These are phyloP conservation scores for Pseudocercospora macadamiae DNA, from an alignment of 2,329 filamentous ascomycete genomes.

Conservation along the genomic window DNA sequence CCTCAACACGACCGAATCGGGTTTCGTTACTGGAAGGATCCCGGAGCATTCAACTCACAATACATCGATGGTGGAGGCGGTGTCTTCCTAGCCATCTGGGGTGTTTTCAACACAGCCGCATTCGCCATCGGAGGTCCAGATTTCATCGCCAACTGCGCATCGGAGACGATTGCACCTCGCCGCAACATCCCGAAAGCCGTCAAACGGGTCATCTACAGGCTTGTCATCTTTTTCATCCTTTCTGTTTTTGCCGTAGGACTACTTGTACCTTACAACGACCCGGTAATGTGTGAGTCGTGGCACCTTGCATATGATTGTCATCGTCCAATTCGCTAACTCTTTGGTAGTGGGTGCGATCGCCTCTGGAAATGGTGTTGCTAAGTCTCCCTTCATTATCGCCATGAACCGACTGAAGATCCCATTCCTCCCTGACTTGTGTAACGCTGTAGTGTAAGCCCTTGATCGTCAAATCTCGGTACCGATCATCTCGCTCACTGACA, in stretches of 20 bases:
- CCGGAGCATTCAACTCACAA: conserved; percentile 33
- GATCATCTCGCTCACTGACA: no score
- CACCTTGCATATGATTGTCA: no score
- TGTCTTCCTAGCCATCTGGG: conserved; percentile 46
- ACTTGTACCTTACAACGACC: conserved; percentile 46
- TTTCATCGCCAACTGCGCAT: conserved; percentile 17
- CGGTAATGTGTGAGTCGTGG: no score
- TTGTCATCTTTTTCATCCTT: conserved; percentile 47
- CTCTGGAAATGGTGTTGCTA: no score
- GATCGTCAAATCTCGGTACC: no score
- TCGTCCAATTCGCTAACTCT: no score
- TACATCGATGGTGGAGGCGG: conserved; percentile 38
- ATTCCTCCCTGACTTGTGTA: background rate
- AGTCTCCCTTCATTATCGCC: conserved; percentile 59
- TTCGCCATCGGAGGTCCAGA: conserved; percentile 16
- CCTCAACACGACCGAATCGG: conserved; percentile 50
- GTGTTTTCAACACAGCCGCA: conserved; percentile 30
- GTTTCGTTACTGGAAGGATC: conserved; percentile 47
- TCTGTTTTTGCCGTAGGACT: conserved; percentile 42
- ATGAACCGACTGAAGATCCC: background rate
- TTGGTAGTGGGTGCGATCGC: no score
- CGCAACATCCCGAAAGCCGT: conserved; percentile 27
- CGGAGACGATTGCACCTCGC: conserved; percentile 31
- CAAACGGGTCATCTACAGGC: conserved; percentile 47
- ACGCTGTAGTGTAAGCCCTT: no score